Base-by-base conservation (phyloP, 352 stramenopile genomes). In the Phytophthora pluvialis region DNA sequence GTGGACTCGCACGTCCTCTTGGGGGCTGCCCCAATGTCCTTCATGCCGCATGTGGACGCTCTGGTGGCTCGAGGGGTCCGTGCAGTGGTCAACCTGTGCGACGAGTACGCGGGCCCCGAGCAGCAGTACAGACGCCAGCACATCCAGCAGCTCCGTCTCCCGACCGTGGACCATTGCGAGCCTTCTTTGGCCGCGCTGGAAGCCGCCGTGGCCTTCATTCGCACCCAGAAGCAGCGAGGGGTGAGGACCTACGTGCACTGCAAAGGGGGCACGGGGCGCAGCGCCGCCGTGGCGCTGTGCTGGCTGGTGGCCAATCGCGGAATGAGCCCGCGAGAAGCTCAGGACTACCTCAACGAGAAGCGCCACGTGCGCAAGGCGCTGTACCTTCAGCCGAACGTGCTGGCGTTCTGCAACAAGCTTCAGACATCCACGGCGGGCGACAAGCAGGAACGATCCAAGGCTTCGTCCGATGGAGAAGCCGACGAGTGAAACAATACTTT, bases 211-310 rank as follows among this genome's bases (percentile, higher is more conserved):
- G 73, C 79, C 12, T 98, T 98, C 58, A 98, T 98, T 60, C 44
- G 92, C 59, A 75, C 94, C 48, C 90, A 98, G 64, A 78, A 91
- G 40, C 65, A 83, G 25, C 72, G 75, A 51, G 94, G 94, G 21
- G 90, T 92, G 33, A 78, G 87, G 29, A 96, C 98, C n/a, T 98
- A 98, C 61, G 93, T 99, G 45, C 97, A 99, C 70, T 99, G 97
- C 81, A 97, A 98, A 75, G 91, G 93, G 33, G 97, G 97, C 33
- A 96, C 98, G 64, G 97, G 97, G n/a, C 85, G 97, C 48, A 97
- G 83, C 29, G 95, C 92, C 26, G 93, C 95, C 1, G 86, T 96
- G 49, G 93, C 88, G 1, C 96, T 97, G 62, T 97, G 90, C 47
- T 98, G 93, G 93, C 65, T 98, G 5, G 70, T 98, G 13, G 72